Evolutionary conservation across 1,284 basidiomycete genomes (phyloP).

Genomic region (Xerocomus minutiporus): DNA sequence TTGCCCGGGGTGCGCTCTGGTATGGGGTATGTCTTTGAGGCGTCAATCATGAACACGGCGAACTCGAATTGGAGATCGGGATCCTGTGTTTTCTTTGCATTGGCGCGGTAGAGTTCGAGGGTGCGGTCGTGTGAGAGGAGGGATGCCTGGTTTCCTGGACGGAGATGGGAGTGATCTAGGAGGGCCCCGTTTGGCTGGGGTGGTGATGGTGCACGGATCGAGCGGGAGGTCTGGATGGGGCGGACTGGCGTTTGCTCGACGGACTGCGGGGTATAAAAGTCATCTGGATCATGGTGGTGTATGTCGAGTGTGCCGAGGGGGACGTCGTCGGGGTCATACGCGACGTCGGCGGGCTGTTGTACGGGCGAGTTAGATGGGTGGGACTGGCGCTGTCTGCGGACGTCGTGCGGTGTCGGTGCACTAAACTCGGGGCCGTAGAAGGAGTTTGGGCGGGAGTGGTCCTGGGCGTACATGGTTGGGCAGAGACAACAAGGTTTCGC

Average conservation of each 20-base stretch:
- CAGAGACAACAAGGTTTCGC: conserved; percentile 13
- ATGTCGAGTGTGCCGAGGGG: conserved; percentile 27
- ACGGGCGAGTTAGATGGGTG: conserved; percentile 23
- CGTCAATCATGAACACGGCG: conserved; percentile 97
- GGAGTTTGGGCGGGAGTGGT: conserved; percentile 35
- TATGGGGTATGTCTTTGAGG: conserved; percentile 82
- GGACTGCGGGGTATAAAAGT: conserved; percentile 36
- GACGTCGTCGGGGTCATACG: conserved; percentile 33
- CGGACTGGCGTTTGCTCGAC: conserved; percentile 24
- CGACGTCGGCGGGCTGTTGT: conserved; percentile 31
- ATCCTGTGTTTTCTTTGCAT: conserved; percentile 98
- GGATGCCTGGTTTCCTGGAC: conserved; percentile 88
- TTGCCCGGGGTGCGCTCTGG: conserved; percentile 63
- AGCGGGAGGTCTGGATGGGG: conserved; percentile 35
- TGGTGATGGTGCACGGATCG: conserved; percentile 35
- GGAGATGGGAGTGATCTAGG: conserved; percentile 90
- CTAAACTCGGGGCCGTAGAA: conserved; percentile 33
- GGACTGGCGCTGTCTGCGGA: conserved; percentile 18
- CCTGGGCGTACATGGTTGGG: conserved; percentile 31
- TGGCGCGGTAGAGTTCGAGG: conserved; percentile 92
- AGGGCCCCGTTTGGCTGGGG: conserved; percentile 62
- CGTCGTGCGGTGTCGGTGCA: conserved; percentile 2
- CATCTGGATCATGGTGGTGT: conserved; percentile 31
- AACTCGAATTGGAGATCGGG: conserved; percentile 98
- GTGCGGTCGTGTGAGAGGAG: conserved; percentile 93